Percentiles rank a stretch among this genome's conserved stretches.
phyloP scores from a whole-genome alignment of 345 rosid species.

The Fremontodendron californicum region DNA sequence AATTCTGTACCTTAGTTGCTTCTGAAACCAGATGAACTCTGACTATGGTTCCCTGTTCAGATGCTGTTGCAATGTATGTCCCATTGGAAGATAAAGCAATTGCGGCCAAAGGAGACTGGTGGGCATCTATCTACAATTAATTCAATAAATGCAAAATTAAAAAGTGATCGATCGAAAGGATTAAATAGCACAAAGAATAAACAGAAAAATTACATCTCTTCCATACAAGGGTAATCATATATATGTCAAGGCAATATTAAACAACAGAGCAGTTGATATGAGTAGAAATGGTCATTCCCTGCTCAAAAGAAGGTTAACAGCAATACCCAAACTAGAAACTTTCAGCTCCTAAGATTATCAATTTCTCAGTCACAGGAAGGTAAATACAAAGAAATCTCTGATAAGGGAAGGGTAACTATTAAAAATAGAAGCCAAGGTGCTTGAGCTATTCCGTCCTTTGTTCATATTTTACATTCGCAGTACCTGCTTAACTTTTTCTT shows the following conservation, averaged over 20 bases:
- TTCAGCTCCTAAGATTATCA: neutral
- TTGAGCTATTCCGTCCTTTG: neutral
- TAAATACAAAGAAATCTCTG: neutral
- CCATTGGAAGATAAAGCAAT: slow-evolving; percentile 75
- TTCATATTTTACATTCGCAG: neutral
- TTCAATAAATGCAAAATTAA: neutral
- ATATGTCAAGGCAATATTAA: neutral
- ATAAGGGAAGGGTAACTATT: neutral
- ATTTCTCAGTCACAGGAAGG: neutral
- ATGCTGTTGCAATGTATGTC: slow-evolving; percentile 84
- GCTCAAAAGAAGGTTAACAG: neutral
- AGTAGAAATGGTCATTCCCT: neutral
- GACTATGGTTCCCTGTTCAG: slow-evolving; percentile 89
- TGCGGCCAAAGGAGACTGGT: slow-evolving; percentile 78
- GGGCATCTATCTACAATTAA: slow-evolving; percentile 78
- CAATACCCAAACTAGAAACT: neutral
- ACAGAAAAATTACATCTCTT: neutral
- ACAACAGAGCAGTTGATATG: neutral
- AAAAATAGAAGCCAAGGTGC: slow-evolving; percentile 6
- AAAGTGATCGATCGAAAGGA: neutral
- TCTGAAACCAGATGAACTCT: slow-evolving; percentile 79
- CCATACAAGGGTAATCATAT: slow-evolving; percentile 1
- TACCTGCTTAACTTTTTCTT: neutral
- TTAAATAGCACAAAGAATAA: neutral
- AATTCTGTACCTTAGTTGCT: slow-evolving; percentile 69